A percentile compares a stretch with the other conserved stretches of the same genome.
Evolutionary conservation across 345 rosid genomes (phyloP).

Genomic region (Bruguiera gymnorhiza): DNA sequence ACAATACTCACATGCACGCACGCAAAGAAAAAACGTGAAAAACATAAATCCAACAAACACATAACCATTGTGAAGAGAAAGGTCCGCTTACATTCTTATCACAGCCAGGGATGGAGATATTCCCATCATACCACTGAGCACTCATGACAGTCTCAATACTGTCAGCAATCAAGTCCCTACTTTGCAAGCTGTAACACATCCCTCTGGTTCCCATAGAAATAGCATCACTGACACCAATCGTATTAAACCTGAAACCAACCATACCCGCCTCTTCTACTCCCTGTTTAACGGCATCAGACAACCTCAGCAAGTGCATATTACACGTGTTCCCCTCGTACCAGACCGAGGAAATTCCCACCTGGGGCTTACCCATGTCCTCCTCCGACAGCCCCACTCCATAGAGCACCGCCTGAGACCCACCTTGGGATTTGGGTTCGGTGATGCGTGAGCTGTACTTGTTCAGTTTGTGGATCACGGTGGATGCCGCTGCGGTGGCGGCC

Average conservation of each 20-base stretch:
- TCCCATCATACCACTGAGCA: slow-evolving; percentile 98
- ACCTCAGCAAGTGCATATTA: slow-evolving; percentile 75
- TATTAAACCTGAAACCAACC: slow-evolving; percentile 94
- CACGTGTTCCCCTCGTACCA: slow-evolving; percentile 99
- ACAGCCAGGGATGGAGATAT: slow-evolving; percentile 95
- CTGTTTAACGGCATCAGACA: slow-evolving; percentile 84
- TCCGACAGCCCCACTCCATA: slow-evolving; percentile 90
- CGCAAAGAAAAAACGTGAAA: no score
- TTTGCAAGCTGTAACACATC: slow-evolving; percentile 88
- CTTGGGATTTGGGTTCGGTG: slow-evolving; percentile 96
- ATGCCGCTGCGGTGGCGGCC: slow-evolving; percentile 30
- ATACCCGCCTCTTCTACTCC: slow-evolving; percentile 81
- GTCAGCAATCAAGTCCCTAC: slow-evolving; percentile 96
- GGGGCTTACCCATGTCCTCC: slow-evolving; percentile 75
- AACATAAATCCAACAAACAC: no score
- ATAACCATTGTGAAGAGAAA: not conserved
- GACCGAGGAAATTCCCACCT: slow-evolving; percentile 85
- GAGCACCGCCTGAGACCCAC: slow-evolving; percentile 89
- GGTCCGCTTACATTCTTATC: slow-evolving; percentile 76
- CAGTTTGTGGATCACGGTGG: slow-evolving; percentile 37
- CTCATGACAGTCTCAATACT: slow-evolving; percentile 99
- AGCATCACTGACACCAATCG: slow-evolving; percentile 94
- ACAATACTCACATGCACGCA: no score
- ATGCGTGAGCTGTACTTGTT: slow-evolving; percentile 84
- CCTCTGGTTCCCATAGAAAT: slow-evolving; percentile 97